These are phyloP conservation scores for Ottelia alismoides DNA, from an alignment of 106 monocot genomes.

Conservation along the genomic window DNA sequence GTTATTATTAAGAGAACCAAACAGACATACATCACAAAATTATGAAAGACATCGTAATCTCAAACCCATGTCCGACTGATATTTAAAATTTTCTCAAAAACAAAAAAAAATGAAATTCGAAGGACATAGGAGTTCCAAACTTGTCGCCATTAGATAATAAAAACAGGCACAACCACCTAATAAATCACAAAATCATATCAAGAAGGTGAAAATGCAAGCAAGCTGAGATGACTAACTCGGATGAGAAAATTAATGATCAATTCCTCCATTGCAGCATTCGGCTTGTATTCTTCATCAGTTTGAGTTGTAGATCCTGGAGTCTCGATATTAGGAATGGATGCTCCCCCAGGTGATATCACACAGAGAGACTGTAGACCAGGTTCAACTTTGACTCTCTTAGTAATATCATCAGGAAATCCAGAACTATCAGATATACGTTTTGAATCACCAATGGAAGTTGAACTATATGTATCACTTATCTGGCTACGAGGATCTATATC, in stretches of 20 bases:
- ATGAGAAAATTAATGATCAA: conserved; percentile 99
- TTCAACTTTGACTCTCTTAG: conserved; percentile 94
- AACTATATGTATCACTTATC: conserved; percentile 38
- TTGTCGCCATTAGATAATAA: background rate
- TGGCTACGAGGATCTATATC: conserved; percentile 48
- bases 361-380: conserved; percentile 89
- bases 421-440: conserved; percentile 60
- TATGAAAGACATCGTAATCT: too few species aligned
- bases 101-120: too few species aligned
- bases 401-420: conserved; percentile 78
- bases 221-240: conserved; percentile 36
- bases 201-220: background rate
- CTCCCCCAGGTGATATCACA: conserved; percentile 82
- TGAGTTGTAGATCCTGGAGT: conserved; percentile 85
- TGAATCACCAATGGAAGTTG: conserved; percentile 37
- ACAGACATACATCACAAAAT: too few species aligned
- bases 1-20: too few species aligned
- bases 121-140: too few species aligned
- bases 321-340: conserved; percentile 75
- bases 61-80: too few species aligned
- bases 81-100: too few species aligned
- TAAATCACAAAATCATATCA: background rate
- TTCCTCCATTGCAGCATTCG: conserved; percentile 99
- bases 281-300: conserved; percentile 96
- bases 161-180: background rate